Evolutionary conservation across 768 basidiomycete species (phyloP).

Genomic region (Hypholoma fasciculare): DNA sequence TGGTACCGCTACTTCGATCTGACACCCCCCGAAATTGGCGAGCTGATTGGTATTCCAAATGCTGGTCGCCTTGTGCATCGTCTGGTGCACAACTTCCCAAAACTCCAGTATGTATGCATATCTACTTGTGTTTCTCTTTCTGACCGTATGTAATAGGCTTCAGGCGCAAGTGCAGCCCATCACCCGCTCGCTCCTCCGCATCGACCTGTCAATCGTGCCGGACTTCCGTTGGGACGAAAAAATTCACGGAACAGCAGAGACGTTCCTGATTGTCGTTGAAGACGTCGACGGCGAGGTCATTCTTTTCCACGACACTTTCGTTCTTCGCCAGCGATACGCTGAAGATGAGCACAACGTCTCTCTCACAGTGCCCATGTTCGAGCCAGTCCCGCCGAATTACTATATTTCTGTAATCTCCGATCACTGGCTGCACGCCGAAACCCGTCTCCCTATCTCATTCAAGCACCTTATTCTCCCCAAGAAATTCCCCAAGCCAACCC

Average conservation of each 20-base stretch:
- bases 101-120: conserved; percentile 65
- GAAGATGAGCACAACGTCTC: conserved; percentile 95
- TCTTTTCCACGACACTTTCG: conserved; percentile 92
- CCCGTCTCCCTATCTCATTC: conserved; percentile 93
- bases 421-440: conserved; percentile 94
- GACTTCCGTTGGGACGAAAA: conserved; percentile 99
- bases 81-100: conserved; percentile 95
- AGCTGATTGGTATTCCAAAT: conserved; percentile 91
- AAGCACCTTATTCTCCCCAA: conserved; percentile 97
- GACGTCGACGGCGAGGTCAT: conserved; percentile 97
- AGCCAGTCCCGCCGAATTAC: conserved; percentile 97
- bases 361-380: conserved; percentile 94
- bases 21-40: conserved; percentile 89
- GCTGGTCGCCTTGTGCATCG: conserved; percentile 91
- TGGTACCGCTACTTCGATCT: conserved; percentile 98
- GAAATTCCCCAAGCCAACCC: conserved; percentile 92
- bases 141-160: conserved; percentile 46
- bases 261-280: conserved; percentile 92
- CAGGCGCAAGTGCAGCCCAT: conserved; percentile 97
- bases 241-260: conserved; percentile 84
- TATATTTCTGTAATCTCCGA: conserved; percentile 95
- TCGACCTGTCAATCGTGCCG: conserved; percentile 93
- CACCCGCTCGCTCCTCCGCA: conserved; percentile 87
- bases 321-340: conserved; percentile 89
- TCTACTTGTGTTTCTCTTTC: not conserved